Evolutionary conservation across 768 basidiomycete species (phyloP).

Genomic region (Daedaleopsis nitida): DNA sequence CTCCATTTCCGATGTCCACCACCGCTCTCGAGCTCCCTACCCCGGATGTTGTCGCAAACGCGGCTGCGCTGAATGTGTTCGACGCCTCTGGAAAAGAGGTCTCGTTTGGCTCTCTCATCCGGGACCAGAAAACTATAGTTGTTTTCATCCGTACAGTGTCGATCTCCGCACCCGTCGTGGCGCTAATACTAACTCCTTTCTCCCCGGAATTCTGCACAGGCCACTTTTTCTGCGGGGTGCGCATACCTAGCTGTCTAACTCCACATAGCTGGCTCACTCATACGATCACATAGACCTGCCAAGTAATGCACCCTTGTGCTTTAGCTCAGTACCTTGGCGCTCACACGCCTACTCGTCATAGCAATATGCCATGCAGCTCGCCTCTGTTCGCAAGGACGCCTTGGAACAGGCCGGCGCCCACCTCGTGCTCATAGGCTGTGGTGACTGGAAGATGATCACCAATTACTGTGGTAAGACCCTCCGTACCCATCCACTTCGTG

Average conservation of each 20-base stretch:
- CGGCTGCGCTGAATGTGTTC: constrained; percentile 37
- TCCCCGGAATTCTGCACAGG: constrained; percentile 37
- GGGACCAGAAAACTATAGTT: constrained; percentile 52
- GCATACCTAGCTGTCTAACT: constrained; percentile 17
- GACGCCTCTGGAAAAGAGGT: constrained; percentile 49
- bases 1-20: neutral
- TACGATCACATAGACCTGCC: constrained; percentile 7
- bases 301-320: constrained; percentile 9
- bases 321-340: neutral
- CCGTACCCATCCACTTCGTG: neutral
- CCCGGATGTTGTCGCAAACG: constrained; percentile 35
- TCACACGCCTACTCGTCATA: constrained; percentile 25
- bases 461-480: constrained; percentile 45
- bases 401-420: constrained; percentile 42
- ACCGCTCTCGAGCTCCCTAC: constrained; percentile 4
- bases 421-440: constrained; percentile 61
- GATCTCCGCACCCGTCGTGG: neutral
- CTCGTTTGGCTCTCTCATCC: constrained; percentile 54
- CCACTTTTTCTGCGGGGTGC: constrained; percentile 68
- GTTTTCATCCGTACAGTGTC: constrained; percentile 58
- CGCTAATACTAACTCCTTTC: neutral
- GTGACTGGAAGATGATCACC: constrained; percentile 53
- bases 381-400: constrained; percentile 40
- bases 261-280: neutral
- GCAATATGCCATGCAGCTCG: constrained; percentile 52